Percentiles rank a stretch among this genome's conserved stretches.
These are phyloP conservation scores for Cicer yamashitae DNA, from an alignment of 306 rosid genomes.

Conservation along the genomic window DNA sequence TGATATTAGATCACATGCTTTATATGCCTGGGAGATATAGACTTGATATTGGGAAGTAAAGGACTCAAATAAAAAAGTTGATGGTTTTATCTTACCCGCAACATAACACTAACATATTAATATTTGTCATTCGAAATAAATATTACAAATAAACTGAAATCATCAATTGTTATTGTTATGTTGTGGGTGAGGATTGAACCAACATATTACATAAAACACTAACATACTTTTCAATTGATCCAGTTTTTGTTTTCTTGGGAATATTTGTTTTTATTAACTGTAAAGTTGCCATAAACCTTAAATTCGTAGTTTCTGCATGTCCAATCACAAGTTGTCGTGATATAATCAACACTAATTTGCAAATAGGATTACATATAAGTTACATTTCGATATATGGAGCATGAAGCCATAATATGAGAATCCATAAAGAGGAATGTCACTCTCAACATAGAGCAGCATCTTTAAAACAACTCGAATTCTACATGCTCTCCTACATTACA, in stretches of 20 bases:
- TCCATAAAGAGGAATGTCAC: slow-evolving; percentile 31
- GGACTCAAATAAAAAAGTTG: too few species aligned
- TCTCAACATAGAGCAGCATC: slow-evolving; percentile 35
- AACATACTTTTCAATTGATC: too few species aligned
- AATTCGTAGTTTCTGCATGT: background rate
- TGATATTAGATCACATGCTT: too few species aligned
- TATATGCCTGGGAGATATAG: too few species aligned
- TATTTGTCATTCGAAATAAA: too few species aligned
- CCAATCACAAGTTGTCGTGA: background rate
- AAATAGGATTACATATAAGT: slow-evolving; percentile 32
- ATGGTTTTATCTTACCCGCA: too few species aligned
- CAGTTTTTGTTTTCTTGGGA: background rate
- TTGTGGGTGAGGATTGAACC: too few species aligned
- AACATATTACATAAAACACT: too few species aligned
- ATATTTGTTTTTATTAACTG: background rate
- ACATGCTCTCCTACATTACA: slow-evolving; percentile 67
- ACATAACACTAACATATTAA: too few species aligned
- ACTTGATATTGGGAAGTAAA: too few species aligned
- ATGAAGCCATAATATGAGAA: slow-evolving; percentile 24
- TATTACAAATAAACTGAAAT: too few species aligned
- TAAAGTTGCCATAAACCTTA: slow-evolving; percentile 3
- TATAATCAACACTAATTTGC: slow-evolving; percentile 43
- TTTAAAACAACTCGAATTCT: slow-evolving; percentile 85
- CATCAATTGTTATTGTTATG: too few species aligned
- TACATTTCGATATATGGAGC: slow-evolving; percentile 17